Conservation (phyloP, 345 rosid species). For the Orychophragmus violaceus region DNA sequence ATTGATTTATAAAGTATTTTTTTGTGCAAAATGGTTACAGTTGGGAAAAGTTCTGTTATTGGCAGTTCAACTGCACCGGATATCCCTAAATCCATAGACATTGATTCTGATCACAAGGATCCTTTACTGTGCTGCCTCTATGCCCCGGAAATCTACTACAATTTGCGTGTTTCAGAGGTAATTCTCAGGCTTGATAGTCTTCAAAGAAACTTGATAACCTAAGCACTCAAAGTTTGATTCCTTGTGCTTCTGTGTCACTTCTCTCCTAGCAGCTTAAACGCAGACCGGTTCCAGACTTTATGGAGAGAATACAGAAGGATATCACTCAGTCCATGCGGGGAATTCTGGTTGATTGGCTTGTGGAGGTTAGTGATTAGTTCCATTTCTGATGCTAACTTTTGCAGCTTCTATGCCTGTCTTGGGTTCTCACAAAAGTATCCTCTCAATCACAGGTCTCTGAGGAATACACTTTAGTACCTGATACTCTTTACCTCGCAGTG, state of each 20-base stretch:
- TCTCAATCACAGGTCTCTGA: conserved; percentile 71
- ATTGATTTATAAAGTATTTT: neutral
- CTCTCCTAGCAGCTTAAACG: conserved; percentile 52
- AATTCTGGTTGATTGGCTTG: conserved; percentile 95
- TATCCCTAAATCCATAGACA: conserved; percentile 43
- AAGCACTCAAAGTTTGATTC: neutral
- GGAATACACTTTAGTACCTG: conserved; percentile 82
- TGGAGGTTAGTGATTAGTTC: conserved; percentile 53
- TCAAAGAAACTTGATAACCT: neutral
- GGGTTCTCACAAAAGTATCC: conserved; percentile 1
- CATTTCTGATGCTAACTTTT: conserved; percentile 4
- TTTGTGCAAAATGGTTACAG: conserved; percentile 35
- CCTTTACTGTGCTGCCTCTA: conserved; percentile 72
- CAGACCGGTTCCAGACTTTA: conserved; percentile 53
- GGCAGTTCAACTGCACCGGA: conserved; percentile 27
- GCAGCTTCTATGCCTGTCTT: neutral
- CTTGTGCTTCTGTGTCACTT: conserved; percentile 8
- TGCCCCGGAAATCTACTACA: conserved; percentile 65
- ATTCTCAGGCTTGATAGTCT: conserved; percentile 12
- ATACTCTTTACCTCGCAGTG: conserved; percentile 82
- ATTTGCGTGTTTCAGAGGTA: conserved; percentile 83
- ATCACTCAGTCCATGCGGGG: conserved; percentile 88
- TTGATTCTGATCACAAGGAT: conserved; percentile 61
- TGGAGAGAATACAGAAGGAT: conserved; percentile 73
- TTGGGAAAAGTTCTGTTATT: conserved; percentile 28